Evolutionary conservation across 345 rosid species (phyloP).

Genomic region (Turritis glabra): DNA sequence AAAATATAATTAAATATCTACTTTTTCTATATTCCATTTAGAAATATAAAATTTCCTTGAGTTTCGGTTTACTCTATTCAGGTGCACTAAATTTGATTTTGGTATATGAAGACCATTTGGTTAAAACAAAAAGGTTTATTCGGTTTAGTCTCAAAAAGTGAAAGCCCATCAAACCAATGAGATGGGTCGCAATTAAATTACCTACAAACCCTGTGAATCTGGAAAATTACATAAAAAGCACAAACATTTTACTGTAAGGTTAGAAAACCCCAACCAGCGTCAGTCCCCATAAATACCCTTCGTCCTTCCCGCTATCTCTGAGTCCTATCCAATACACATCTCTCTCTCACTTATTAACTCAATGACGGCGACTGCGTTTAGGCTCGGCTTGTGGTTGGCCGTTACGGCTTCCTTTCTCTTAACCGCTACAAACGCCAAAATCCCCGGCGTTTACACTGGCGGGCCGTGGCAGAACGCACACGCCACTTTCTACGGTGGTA

Average conservation of each 20-base stretch:
- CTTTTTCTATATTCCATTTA: too few species aligned
- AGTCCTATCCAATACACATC: conserved; percentile 20
- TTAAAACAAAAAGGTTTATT: not conserved
- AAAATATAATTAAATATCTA: too few species aligned
- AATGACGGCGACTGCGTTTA: conserved; percentile 35
- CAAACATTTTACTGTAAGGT: not conserved
- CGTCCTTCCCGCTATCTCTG: conserved; percentile 30
- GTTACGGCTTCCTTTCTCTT: conserved; percentile 29
- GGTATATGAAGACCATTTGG: too few species aligned
- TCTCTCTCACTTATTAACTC: not conserved
- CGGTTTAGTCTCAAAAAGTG: not conserved
- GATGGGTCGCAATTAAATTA: not conserved
- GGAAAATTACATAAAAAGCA: not conserved
- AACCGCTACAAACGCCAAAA: conserved; percentile 52
- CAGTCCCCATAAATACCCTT: conserved; percentile 29
- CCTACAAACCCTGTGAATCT: not conserved
- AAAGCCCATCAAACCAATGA: not conserved
- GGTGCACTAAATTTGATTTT: not conserved
- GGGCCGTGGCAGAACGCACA: conserved; percentile 75
- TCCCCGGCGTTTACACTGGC: conserved; percentile 74
- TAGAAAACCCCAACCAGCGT: not conserved
- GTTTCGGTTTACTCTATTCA: not conserved
- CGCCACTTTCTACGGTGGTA: conserved; percentile 88
- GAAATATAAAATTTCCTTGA: too few species aligned
- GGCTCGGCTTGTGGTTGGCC: conserved; percentile 30